phyloP scores from a whole-genome alignment of 2,329 filamentous ascomycete genomes.

The Dichotomopilus funicola region DNA sequence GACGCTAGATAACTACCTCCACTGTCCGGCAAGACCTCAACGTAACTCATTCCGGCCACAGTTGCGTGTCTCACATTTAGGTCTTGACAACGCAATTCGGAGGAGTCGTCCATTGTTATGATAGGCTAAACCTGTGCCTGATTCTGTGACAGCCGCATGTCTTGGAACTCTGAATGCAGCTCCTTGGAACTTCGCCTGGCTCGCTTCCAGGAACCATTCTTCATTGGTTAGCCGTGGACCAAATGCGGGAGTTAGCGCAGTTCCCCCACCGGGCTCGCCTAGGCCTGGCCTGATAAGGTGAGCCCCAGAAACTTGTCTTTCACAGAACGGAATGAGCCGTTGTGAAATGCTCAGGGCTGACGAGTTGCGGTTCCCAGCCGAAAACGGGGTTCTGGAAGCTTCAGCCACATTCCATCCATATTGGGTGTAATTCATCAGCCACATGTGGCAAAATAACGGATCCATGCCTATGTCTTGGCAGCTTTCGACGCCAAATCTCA shows the following conservation, averaged over 20 bases:
- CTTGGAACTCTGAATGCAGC: background rate
- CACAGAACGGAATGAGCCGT: too few relatives aligned
- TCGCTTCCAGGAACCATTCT: background rate
- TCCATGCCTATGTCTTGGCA: slow-evolving; percentile 8
- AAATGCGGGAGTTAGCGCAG: too few relatives aligned
- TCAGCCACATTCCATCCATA: slow-evolving; percentile 21
- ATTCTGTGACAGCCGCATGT: slow-evolving; percentile 2
- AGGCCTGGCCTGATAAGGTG: too few relatives aligned
- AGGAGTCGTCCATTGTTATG: background rate
- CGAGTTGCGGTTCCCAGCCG: background rate
- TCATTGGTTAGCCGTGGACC: background rate
- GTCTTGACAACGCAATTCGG: background rate
- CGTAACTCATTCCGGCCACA: background rate
- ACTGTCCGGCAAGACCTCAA: background rate
- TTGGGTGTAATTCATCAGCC: slow-evolving; percentile 13
- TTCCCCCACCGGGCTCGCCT: too few relatives aligned
- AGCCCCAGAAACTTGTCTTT: too few relatives aligned
- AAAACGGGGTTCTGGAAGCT: slow-evolving; percentile 13
- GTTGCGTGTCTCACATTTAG: background rate
- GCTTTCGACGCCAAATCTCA: slow-evolving; percentile 9
- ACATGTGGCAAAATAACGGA: slow-evolving; percentile 16
- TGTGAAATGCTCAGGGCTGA: too few relatives aligned
- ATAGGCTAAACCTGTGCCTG: slow-evolving; percentile 5
- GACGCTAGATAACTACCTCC: background rate
- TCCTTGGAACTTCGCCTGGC: background rate